phyloP scores from a whole-genome alignment of 768 basidiomycete species.

The Nidularia pulvinata region DNA sequence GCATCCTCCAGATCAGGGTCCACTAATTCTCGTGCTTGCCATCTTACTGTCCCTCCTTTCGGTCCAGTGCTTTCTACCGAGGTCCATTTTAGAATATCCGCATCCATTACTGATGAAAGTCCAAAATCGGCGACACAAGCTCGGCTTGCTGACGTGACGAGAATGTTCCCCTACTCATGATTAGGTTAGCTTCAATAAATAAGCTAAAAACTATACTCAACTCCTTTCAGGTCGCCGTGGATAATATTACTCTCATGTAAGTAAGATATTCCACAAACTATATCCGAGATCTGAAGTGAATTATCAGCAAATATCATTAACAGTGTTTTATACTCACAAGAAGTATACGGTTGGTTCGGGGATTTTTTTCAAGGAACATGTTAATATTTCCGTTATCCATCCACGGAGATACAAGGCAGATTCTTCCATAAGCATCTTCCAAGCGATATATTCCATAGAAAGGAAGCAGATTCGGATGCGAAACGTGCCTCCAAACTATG shows the following conservation, averaged over 20 bases:
- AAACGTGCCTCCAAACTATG: conserved; percentile 7
- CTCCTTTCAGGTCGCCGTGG: conserved; percentile 15
- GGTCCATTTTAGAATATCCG: not conserved
- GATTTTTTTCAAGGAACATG: conserved; percentile 1
- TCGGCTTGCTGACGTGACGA: conserved; percentile 4
- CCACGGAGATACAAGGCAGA: conserved; percentile 9
- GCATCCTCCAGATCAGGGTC: not conserved
- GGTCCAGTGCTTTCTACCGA: not conserved
- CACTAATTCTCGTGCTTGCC: conserved; percentile 9
- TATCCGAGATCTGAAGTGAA: conserved; percentile 5
- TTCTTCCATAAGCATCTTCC: not conserved
- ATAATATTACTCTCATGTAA: conserved; percentile 9
- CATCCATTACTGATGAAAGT: not conserved
- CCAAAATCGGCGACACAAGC: conserved; percentile 9
- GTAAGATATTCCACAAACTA: conserved; percentile 8
- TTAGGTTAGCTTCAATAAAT: too few species aligned
- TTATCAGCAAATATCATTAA: not conserved
- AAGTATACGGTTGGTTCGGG: not conserved
- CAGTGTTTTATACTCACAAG: not conserved
- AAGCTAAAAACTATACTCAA: not conserved
- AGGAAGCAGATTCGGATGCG: conserved; percentile 6
- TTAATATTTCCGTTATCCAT: conserved; percentile 6
- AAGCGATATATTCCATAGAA: conserved; percentile 7
- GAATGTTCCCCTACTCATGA: conserved; percentile 9
- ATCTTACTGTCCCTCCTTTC: conserved; percentile 1